Percentiles rank a stretch among this genome's conserved stretches.
phyloP scores from a whole-genome alignment of 179 eudicot species.

The Carnegiea gigantea region DNA sequence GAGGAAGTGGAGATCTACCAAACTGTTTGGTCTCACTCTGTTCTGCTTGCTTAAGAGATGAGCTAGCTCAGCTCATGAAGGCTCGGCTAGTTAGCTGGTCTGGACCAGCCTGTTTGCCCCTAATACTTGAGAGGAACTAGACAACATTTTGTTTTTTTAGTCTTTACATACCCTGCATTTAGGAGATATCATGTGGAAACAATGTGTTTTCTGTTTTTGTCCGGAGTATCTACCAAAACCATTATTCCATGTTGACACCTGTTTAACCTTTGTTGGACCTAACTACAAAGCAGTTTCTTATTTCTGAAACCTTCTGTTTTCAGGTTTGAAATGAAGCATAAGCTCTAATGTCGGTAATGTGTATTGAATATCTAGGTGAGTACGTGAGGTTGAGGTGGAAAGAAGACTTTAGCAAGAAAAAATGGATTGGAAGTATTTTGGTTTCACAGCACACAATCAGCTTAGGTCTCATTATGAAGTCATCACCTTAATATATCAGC shows the following conservation, averaged over 20 bases:
- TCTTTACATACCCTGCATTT: not conserved
- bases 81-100: not conserved
- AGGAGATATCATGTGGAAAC: too few species aligned
- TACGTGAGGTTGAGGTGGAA: too few species aligned
- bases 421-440: too few species aligned
- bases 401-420: too few species aligned
- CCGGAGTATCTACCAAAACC: not conserved
- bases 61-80: not conserved
- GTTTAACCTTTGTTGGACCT: not conserved
- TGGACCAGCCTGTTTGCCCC: not conserved
- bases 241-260: not conserved
- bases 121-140: not conserved
- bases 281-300: not conserved
- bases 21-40: not conserved
- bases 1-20: not conserved
- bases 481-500: too few species aligned
- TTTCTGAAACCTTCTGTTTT: not conserved
- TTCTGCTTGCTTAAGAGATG: not conserved
- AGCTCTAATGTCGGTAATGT: too few species aligned
- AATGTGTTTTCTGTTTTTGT: not conserved
- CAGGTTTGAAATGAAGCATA: too few species aligned
- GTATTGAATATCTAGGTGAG: not conserved
- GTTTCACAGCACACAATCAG: too few species aligned
- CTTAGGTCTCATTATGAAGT: too few species aligned
- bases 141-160: not conserved